Evolutionary conservation across 202 grass and related monocot genomes (phyloP), one percentile per base, ranked within the genome.

Genomic region (Schoenoplectus tabernaemontani): DNA sequence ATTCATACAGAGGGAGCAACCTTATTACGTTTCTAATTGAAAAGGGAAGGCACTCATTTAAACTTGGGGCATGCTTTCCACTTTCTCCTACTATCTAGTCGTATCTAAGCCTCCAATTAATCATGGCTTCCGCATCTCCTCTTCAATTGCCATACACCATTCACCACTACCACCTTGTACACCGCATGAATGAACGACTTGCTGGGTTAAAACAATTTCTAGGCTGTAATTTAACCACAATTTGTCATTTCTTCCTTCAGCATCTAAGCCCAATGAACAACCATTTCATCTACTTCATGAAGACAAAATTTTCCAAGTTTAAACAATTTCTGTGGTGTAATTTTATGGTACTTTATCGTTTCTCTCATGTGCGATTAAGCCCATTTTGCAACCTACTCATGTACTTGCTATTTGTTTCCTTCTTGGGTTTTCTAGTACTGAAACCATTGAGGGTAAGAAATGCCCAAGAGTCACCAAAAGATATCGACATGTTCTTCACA

Each of bases 401-500:
- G 50, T 93, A 93, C 84, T 88, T 93, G 28, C n/a, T 83, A 67
- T 39, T 72, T n/a, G 1, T 85, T 32, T 90, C 86, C 19, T 83
- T 57, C 47, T 5, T 28, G 57, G 91, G 91, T 0, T 90, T 84
- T 83, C 65, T 82, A 1, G 39, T 90, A 8, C 71, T 93, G 19
- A 56, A 38, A 4, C 1, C 26, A 64, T 37, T 87, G 28, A 39
- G 43, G 38, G 34, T 75, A 9, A 82, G 71, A 42, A 57, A 65
- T 5, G 61, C 69, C 9, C 23, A 9, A 11, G 9, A 41, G n/a
- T 22, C 4, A 8, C 82, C 83, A 6, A 64, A 76, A 64, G 9
- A 1, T 67, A 64, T 94, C 64, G 89, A 91, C 37, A 37, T 72
- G 17, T 86, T 94, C 76, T 94, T 89, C 82, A 94, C 82, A 10